Percentiles rank a stretch among this genome's conserved stretches.
phyloP scores from a whole-genome alignment of 2,329 filamentous ascomycete species.

The Trichoderma pleuroti region DNA sequence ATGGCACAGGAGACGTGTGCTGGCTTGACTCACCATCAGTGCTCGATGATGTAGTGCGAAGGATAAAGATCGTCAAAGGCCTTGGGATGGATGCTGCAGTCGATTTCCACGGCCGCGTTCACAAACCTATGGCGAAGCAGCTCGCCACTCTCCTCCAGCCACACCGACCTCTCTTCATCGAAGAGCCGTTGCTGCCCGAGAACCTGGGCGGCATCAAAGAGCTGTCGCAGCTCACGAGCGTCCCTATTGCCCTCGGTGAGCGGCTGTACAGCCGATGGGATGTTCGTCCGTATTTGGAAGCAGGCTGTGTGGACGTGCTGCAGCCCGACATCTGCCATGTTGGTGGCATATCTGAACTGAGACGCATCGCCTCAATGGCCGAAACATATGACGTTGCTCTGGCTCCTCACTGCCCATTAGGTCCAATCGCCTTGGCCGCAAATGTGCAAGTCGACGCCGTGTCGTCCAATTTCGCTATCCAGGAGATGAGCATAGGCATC shows the following conservation, averaged over 20 bases:
- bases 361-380: conserved; percentile 65
- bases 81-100: conserved; percentile 70
- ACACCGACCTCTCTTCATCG: conserved; percentile 69
- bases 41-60: conserved; percentile 61
- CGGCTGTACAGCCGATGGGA: conserved; percentile 71
- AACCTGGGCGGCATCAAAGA: conserved; percentile 56
- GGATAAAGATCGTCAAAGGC: conserved; percentile 64
- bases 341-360: conserved; percentile 69
- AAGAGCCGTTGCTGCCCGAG: conserved; percentile 69
- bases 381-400: conserved; percentile 72
- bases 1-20: conserved; percentile 70
- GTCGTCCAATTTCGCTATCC: conserved; percentile 65
- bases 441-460: conserved; percentile 62
- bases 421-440: conserved; percentile 69
- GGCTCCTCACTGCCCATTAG: conserved; percentile 70
- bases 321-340: conserved; percentile 71
- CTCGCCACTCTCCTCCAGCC: conserved; percentile 65
- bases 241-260: conserved; percentile 70
- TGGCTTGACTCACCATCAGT: conserved; percentile 70
- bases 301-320: conserved; percentile 64
- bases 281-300: conserved; percentile 66
- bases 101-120: conserved; percentile 74
- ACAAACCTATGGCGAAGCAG: conserved; percentile 79
- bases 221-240: conserved; percentile 45
- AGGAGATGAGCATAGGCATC: conserved; percentile 76